Evolutionary conservation across 306 rosid genomes (phyloP), one percentile per base, ranked within the genome.

Genomic region (Glycine soja): DNA sequence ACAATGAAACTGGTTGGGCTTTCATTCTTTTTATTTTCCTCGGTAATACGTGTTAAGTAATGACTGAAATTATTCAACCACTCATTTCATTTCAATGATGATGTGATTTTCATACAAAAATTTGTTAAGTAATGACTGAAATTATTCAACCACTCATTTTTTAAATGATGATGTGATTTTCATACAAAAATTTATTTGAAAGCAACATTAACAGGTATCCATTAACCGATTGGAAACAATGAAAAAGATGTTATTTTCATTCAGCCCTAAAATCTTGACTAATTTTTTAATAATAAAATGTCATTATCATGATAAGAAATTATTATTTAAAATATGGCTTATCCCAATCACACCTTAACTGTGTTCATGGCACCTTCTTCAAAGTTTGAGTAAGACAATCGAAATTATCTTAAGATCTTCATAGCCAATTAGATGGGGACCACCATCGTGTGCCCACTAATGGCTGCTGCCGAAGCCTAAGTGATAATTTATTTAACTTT

Each of bases 51-150:
- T 40, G 19, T 63, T n/a, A 38, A 65, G 71, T 65, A 8, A 65
- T 65, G 30, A 65, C 40, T 65, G 71, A n/a, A 65, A 40, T 65
- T 65, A 65, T 40, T 65, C 71, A 65, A 65, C 51, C 71, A 8
- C 51, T 38, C 36, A 68, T 68, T 65, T 65, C n/a, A 12, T 30
- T 30, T 30, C 72, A 42, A 15, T 15, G 53, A 4, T 68, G 54
- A 15, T 18, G 36, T 68, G 54, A 15, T 42, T n/a, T 42, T 43
- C 16, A 10, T 67, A 16, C 11, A 38, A 62, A 62, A 62, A 30
- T 4, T 2, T 30, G 19, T 63, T n/a, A 38, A 65, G 71, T 65
- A 8, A 65, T 65, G 30, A 65, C 40, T 65, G 71, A n/a, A 65
- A 40, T 65, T 65, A 65, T 40, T 65, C 71, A 65, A 65, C 51